Conservation (phyloP, 176 grass and related monocot species). For the Zea mays region DNA sequence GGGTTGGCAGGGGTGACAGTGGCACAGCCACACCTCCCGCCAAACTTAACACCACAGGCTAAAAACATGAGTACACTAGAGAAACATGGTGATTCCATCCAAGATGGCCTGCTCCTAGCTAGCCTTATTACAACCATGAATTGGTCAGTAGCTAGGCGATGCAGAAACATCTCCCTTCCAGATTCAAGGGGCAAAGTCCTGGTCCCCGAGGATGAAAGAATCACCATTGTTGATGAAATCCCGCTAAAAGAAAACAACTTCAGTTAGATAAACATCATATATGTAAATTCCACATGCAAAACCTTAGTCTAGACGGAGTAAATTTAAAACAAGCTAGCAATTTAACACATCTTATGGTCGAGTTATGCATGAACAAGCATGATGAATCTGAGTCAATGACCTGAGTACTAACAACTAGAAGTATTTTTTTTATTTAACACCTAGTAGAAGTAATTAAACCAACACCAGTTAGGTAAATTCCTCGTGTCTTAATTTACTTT, state of each 20-base stretch:
- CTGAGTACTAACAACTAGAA: neutral
- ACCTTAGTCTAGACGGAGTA: neutral
- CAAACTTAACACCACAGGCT: neutral
- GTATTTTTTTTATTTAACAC: neutral
- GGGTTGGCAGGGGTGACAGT: constrained; percentile 7
- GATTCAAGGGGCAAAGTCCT: neutral
- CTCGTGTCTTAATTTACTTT: neutral
- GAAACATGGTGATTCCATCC: neutral
- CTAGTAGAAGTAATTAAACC: neutral
- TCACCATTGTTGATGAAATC: neutral
- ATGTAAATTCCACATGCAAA: neutral
- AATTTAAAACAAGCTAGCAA: neutral
- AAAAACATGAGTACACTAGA: constrained; percentile 15
- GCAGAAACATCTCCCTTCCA: neutral
- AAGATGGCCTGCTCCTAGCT: constrained; percentile 32
- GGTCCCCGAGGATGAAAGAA: neutral
- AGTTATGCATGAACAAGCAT: neutral
- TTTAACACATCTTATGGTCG: neutral
- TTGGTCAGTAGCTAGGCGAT: neutral
- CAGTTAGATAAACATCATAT: neutral
- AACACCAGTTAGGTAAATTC: neutral
- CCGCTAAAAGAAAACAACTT: constrained; percentile 10
- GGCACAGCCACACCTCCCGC: neutral
- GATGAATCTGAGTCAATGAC: neutral
- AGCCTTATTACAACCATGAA: constrained; percentile 4